A percentile compares a stretch with the other conserved stretches of the same genome.
phyloP scores from a whole-genome alignment of 441 rosid species.

The Erysimum pusillum region DNA sequence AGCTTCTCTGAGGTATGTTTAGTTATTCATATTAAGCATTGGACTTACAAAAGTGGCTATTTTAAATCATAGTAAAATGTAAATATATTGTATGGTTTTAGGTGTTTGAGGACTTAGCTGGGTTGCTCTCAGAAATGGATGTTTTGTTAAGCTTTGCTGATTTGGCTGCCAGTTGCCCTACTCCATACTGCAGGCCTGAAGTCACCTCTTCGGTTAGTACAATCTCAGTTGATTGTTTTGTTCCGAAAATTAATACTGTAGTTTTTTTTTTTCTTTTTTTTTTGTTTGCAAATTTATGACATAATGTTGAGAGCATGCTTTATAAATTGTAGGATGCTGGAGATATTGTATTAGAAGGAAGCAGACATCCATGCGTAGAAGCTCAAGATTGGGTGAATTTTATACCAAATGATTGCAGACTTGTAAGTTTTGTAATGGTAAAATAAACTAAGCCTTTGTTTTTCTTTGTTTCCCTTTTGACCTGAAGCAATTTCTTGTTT shows the following conservation, averaged over 20 bases:
- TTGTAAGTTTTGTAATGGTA: constrained; percentile 63
- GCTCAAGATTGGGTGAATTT: constrained; percentile 99
- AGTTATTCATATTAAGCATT: constrained; percentile 9
- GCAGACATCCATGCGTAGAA: constrained; percentile 99
- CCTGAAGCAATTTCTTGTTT: constrained; percentile 38
- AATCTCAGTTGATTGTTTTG: constrained; percentile 25
- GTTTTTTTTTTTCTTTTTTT: constrained; percentile 37
- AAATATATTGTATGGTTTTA: constrained; percentile 49
- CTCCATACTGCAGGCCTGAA: constrained; percentile 93
- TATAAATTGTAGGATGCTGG: constrained; percentile 72
- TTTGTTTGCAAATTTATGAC: constrained; percentile 3
- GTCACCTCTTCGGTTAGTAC: constrained; percentile 74
- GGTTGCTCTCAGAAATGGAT: constrained; percentile 86
- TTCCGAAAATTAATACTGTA: constrained; percentile 21
- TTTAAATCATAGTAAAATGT: constrained; percentile 6
- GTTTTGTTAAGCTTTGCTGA: constrained; percentile 98
- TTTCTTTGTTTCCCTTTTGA: constrained; percentile 31
- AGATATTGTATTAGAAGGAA: constrained; percentile 86
- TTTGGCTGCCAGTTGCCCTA: constrained; percentile 92
- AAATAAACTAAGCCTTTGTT: constrained; percentile 24
- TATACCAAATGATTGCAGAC: constrained; percentile 97
- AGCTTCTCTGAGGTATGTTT: constrained; percentile 82
- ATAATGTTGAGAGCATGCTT: constrained; percentile 30
- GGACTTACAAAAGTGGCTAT: constrained; percentile 12
- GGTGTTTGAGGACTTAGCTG: constrained; percentile 87